Evolutionary conservation across 768 basidiomycete genomes (phyloP).

Genomic region (Termitomyces sp.): DNA sequence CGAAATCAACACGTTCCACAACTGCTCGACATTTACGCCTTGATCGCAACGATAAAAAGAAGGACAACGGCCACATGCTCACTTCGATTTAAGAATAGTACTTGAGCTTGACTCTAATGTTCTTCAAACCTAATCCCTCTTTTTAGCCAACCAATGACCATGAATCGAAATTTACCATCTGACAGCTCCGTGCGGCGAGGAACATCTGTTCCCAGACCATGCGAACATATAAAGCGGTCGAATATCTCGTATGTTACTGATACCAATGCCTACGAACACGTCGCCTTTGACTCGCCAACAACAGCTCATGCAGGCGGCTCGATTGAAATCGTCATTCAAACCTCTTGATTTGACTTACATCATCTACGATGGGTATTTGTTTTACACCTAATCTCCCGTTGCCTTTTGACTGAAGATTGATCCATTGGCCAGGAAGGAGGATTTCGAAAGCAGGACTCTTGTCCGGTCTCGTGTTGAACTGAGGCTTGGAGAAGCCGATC

Average conservation of each 20-base stretch:
- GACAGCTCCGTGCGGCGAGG: neutral
- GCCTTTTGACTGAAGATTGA: too few relatives aligned
- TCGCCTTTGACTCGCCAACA: constrained; percentile 6
- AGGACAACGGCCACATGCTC: neutral
- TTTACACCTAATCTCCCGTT: neutral
- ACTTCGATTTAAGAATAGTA: neutral
- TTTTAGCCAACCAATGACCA: too few relatives aligned
- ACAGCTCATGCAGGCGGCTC: constrained; percentile 11
- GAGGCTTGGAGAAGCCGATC: constrained; percentile 9
- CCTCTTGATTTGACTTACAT: constrained; percentile 12
- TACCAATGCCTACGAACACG: neutral
- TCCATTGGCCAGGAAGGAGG: constrained; percentile 2
- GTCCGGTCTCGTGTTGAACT: constrained; percentile 11
- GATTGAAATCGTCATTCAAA: constrained; percentile 7
- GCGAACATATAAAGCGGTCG: neutral
- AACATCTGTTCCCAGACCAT: neutral
- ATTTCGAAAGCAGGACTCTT: constrained; percentile 1
- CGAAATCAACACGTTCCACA: too few relatives aligned
- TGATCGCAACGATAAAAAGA: neutral
- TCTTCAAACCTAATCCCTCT: neutral
- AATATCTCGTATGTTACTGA: neutral
- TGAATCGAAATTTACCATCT: neutral
- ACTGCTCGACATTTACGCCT: neutral
- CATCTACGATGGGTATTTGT: constrained; percentile 12
- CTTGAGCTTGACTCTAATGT: neutral